These are phyloP conservation scores for Escallonia rubra DNA, from an alignment of 129 eudicot species.

Conservation along the genomic window DNA sequence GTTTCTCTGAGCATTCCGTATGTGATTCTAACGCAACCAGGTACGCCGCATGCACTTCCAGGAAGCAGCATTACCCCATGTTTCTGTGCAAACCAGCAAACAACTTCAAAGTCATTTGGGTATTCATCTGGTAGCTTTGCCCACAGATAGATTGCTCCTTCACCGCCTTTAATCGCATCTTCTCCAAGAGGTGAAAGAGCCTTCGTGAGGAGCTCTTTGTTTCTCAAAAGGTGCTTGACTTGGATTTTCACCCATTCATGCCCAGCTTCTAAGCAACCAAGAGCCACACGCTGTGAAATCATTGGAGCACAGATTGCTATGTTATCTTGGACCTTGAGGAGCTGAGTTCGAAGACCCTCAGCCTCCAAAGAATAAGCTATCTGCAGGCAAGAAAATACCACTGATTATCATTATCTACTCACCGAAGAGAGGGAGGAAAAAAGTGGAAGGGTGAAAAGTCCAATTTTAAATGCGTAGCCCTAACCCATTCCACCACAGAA, in stretches of 20 bases:
- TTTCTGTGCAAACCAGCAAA: constrained; percentile 79
- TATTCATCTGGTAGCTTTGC: constrained; percentile 72
- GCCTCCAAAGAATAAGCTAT: constrained; percentile 91
- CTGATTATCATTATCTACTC: no score
- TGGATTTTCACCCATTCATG: constrained; percentile 79
- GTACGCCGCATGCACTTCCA: constrained; percentile 69
- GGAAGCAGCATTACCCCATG: constrained; percentile 73
- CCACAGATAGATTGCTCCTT: constrained; percentile 96
- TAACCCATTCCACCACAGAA: no score
- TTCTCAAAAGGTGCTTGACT: constrained; percentile 68
- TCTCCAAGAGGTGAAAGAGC: constrained; percentile 78
- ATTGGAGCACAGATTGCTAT: constrained; percentile 96
- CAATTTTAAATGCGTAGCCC: no score
- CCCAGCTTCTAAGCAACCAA: constrained; percentile 70
- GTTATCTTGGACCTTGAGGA: constrained; percentile 95
- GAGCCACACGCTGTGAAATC: constrained; percentile 78
- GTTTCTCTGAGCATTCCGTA: constrained; percentile 76
- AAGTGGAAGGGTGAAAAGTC: no score
- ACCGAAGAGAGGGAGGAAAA: no score
- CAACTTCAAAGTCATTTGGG: constrained; percentile 65
- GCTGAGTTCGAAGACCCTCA: constrained; percentile 61
- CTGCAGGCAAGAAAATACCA: constrained; percentile 31
- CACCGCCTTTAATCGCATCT: constrained; percentile 86
- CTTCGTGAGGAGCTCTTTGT: constrained; percentile 57
- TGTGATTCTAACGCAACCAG: constrained; percentile 80